A percentile compares a stretch with the other conserved stretches of the same genome.
These are phyloP conservation scores for Aspergillus hiratsukae DNA, from an alignment of 2,329 filamentous ascomycete species.

Conservation along the genomic window DNA sequence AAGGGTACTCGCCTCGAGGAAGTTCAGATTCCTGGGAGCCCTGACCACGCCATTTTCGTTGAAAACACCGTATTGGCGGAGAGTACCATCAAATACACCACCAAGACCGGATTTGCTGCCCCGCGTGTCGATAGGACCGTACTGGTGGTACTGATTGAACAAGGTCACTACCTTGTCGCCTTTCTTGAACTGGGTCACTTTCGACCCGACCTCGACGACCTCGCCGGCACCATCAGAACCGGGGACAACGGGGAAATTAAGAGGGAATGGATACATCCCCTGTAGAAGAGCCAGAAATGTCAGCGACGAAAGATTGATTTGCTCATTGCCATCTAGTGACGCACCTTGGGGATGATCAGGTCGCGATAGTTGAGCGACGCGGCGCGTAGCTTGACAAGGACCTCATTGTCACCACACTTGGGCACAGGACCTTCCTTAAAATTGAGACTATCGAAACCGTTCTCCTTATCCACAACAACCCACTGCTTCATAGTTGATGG, in stretches of 20 bases:
- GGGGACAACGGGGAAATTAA: slow-evolving; percentile 28
- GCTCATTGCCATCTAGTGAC: slow-evolving; percentile 26
- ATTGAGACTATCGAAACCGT: slow-evolving; percentile 58
- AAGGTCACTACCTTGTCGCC: slow-evolving; percentile 56
- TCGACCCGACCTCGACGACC: slow-evolving; percentile 49
- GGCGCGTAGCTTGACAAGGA: slow-evolving; percentile 62
- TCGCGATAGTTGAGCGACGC: slow-evolving; percentile 50
- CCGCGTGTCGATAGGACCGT: slow-evolving; percentile 41
- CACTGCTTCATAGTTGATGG: slow-evolving; percentile 52
- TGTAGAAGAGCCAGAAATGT: slow-evolving; percentile 8
- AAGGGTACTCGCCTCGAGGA: slow-evolving; percentile 54
- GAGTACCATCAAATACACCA: slow-evolving; percentile 61
- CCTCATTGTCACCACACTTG: slow-evolving; percentile 63
- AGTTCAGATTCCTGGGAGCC: slow-evolving; percentile 53
- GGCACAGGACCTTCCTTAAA: slow-evolving; percentile 53
- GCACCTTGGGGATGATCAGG: slow-evolving; percentile 42
- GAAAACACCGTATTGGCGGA: slow-evolving; percentile 65
- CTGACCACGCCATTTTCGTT: slow-evolving; percentile 63
- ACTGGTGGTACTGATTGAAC: slow-evolving; percentile 56
- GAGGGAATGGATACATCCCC: slow-evolving; percentile 32
- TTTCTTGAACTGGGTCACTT: slow-evolving; percentile 53
- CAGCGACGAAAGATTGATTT: background rate
- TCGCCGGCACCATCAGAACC: slow-evolving; percentile 42
- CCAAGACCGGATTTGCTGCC: slow-evolving; percentile 57
- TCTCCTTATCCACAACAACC: slow-evolving; percentile 46